Conservation (phyloP, 164 flowering plant genomes). For the Santalum album region DNA sequence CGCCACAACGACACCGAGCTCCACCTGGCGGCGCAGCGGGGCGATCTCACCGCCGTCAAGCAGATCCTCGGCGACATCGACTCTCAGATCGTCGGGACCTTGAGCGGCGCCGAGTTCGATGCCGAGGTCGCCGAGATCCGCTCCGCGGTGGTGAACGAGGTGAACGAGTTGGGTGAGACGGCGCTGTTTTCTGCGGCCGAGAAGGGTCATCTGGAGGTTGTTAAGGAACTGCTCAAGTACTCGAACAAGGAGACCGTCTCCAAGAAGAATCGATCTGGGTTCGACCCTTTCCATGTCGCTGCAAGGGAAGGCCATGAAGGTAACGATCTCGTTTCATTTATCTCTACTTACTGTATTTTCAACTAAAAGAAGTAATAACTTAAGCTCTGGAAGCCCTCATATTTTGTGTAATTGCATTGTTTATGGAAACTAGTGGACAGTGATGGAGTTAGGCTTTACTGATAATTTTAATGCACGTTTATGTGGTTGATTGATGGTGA, state of each 20-base stretch:
- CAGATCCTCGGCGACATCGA: slow-evolving; percentile 31
- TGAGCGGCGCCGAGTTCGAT: slow-evolving; percentile 37
- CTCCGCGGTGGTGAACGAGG: slow-evolving; percentile 42
- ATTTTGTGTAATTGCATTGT: no score
- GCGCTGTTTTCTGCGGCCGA: slow-evolving; percentile 47
- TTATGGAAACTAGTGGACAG: no score
- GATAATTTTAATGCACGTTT: no score
- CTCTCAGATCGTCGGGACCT: slow-evolving; percentile 34
- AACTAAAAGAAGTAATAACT: no score
- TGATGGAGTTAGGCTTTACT: no score
- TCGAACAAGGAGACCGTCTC: slow-evolving; percentile 28
- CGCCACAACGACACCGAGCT: slow-evolving; percentile 8
- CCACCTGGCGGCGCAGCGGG: slow-evolving; percentile 8
- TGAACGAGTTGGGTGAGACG: slow-evolving; percentile 51
- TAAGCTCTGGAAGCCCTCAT: no score
- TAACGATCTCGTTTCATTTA: slow-evolving; percentile 7
- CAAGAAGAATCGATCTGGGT: slow-evolving; percentile 36
- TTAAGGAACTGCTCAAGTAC: slow-evolving; percentile 45
- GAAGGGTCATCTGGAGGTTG: slow-evolving; percentile 44
- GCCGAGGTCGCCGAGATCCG: slow-evolving; percentile 46
- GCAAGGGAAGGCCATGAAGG: slow-evolving; percentile 49
- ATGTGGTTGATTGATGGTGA: no score
- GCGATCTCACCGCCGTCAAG: slow-evolving; percentile 25
- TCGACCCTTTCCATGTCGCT: slow-evolving; percentile 48
- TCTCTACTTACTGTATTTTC: no score